Conservation (phyloP, 2,329 filamentous ascomycete species). For the Aspergillus sp. region DNA sequence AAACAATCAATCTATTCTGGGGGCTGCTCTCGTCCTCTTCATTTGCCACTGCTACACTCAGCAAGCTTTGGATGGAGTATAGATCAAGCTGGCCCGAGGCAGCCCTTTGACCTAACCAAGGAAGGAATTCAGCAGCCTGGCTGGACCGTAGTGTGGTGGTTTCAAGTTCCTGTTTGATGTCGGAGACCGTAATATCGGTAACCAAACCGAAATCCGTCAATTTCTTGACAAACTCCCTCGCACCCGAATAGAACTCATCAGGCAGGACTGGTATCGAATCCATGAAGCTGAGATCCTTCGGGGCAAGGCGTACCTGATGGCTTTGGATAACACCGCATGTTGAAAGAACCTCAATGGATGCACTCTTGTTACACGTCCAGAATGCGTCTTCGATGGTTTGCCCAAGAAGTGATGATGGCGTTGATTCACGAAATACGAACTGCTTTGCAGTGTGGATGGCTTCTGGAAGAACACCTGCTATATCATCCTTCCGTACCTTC, state of each 20-base stretch:
- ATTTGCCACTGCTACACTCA: conserved; percentile 68
- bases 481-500: conserved; percentile 63
- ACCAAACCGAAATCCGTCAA: conserved; percentile 83
- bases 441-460: conserved; percentile 82
- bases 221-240: conserved; percentile 73
- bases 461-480: conserved; percentile 71
- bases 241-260: conserved; percentile 68
- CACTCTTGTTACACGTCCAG: conserved; percentile 84
- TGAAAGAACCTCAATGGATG: conserved; percentile 84
- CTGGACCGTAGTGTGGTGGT: conserved; percentile 75
- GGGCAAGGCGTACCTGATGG: conserved; percentile 75
- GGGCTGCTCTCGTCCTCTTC: conserved; percentile 60
- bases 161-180: conserved; percentile 82
- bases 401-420: conserved; percentile 79
- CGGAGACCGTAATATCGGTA: conserved; percentile 81
- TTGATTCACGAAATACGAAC: conserved; percentile 86
- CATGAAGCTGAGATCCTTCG: conserved; percentile 73
- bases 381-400: conserved; percentile 92
- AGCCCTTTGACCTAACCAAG: conserved; percentile 77
- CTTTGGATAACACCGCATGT: conserved; percentile 85
- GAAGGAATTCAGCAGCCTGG: conserved; percentile 80
- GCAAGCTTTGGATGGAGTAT: conserved; percentile 66
- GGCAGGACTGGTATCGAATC: conserved; percentile 86
- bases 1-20: conserved; percentile 71
- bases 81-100: conserved; percentile 71